Evolutionary conservation across 2,329 filamentous ascomycete genomes (phyloP).

Genomic region (Didymella pinodella): DNA sequence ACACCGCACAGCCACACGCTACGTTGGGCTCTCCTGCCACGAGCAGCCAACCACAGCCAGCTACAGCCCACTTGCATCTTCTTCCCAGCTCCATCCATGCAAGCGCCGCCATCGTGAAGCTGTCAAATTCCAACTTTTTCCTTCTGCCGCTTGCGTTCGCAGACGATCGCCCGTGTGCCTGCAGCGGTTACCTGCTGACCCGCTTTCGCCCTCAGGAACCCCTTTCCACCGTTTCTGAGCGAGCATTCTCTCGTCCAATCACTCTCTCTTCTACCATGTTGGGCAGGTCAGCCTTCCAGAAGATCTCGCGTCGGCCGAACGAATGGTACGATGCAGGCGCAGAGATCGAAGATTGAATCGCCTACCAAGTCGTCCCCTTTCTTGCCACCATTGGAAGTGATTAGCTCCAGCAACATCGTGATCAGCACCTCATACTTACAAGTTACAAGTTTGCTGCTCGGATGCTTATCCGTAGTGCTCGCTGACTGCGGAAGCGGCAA

Average conservation of each 20-base stretch:
- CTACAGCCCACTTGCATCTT: conserved; percentile 13
- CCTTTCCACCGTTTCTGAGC: conserved; percentile 15
- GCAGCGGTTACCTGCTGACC: conserved; percentile 43
- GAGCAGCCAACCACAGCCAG: conserved; percentile 27
- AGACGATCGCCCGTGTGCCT: conserved; percentile 39
- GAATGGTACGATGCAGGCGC: conserved; percentile 15
- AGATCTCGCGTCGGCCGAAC: conserved; percentile 29
- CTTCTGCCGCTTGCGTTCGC: conserved; percentile 25
- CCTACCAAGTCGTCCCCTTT: neutral
- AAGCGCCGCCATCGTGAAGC: conserved; percentile 14
- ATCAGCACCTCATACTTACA: neutral
- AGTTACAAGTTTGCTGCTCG: neutral
- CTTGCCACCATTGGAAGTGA: neutral
- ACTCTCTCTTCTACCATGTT: conserved; percentile 12
- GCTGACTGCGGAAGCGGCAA: conserved; percentile 11
- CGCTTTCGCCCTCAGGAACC: conserved; percentile 42
- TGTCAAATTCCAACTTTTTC: conserved; percentile 24
- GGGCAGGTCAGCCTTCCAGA: conserved; percentile 28
- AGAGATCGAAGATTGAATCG: neutral
- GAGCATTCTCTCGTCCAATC: conserved; percentile 28
- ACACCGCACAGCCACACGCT: conserved; percentile 26
- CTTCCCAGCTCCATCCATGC: conserved; percentile 26
- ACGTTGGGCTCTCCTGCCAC: conserved; percentile 1
- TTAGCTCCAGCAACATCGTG: neutral
- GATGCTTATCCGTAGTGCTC: conserved; percentile 4